Evolutionary conservation across 2,329 filamentous ascomycete genomes (phyloP).

Genomic region (Ascochyta lentis): DNA sequence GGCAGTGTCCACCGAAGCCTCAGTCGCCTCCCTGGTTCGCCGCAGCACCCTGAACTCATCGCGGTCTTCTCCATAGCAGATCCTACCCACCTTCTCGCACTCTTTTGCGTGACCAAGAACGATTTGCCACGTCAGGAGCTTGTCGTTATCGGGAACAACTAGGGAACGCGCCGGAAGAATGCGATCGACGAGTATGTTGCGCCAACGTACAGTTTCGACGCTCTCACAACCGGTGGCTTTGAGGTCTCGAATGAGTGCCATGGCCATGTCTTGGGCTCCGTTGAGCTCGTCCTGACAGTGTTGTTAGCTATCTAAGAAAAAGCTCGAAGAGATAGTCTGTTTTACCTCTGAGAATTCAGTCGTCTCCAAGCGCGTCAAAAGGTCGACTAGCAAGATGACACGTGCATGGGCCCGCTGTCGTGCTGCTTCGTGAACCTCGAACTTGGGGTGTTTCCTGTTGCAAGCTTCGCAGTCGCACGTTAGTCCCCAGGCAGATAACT

Average conservation of each 20-base stretch:
- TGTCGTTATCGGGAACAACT: background rate
- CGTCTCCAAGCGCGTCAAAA: constrained; percentile 1
- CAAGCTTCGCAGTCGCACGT: constrained; percentile 22
- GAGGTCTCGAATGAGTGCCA: constrained; percentile 14
- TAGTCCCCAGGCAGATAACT: constrained; percentile 6
- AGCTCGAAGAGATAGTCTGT: too few species aligned
- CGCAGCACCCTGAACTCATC: constrained; percentile 3
- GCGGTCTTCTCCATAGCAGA: constrained; percentile 15
- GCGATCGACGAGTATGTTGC: constrained; percentile 18
- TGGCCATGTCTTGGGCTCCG: background rate
- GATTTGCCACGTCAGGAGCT: background rate
- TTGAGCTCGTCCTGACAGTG: background rate
- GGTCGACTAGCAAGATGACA: background rate
- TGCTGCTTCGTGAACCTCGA: constrained; percentile 7
- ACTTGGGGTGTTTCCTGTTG: background rate
- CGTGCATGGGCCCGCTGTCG: constrained; percentile 4
- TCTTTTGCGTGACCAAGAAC: background rate
- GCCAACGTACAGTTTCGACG: constrained; percentile 19
- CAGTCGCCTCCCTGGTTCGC: constrained; percentile 2
- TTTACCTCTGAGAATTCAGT: background rate
- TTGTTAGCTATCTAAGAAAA: background rate
- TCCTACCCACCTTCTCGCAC: constrained; percentile 1
- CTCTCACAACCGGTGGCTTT: constrained; percentile 6
- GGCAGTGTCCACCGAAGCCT: background rate
- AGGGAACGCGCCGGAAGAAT: constrained; percentile 12